Percentiles rank a stretch among this genome's conserved stretches.
Evolutionary conservation across 2,329 filamentous ascomycete species (phyloP).

Genomic region (Tolypocladium ophioglossoides): DNA sequence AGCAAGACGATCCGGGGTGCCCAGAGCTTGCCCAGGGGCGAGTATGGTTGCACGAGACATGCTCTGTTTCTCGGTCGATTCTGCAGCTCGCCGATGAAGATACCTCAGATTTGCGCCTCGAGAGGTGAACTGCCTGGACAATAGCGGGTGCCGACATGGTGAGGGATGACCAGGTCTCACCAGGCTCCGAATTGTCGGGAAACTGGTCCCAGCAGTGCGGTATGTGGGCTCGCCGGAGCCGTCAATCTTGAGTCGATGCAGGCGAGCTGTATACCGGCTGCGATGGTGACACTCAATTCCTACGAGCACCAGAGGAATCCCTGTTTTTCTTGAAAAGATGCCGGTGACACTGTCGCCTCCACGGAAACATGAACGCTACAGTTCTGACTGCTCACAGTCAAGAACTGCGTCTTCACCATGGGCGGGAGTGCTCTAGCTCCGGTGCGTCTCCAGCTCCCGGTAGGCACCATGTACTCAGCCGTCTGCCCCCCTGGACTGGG

Average conservation of each 20-base stretch:
- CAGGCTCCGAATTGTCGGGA: neutral
- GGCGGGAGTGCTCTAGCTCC: neutral
- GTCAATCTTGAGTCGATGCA: neutral
- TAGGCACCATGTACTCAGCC: neutral
- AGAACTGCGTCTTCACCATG: neutral
- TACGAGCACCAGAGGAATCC: too few species aligned
- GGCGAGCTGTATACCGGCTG: neutral
- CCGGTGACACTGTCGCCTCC: neutral
- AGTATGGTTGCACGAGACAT: neutral
- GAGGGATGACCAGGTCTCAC: neutral
- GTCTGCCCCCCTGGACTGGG: neutral
- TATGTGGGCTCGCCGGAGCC: neutral
- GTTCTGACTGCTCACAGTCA: neutral
- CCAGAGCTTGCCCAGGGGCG: neutral
- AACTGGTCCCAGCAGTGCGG: neutral
- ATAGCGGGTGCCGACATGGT: neutral
- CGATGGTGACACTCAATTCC: neutral
- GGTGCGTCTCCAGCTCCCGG: too few species aligned
- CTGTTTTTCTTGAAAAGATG: too few species aligned
- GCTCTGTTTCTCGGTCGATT: neutral
- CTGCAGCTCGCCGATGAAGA: neutral
- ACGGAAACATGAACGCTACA: neutral
- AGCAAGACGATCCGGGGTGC: neutral
- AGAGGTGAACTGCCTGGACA: neutral
- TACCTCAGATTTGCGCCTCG: neutral